A percentile compares a stretch with the other conserved stretches of the same genome.
Conservation (phyloP, 352 stramenopile genomes). For the Blastocystis sp. region DNA sequence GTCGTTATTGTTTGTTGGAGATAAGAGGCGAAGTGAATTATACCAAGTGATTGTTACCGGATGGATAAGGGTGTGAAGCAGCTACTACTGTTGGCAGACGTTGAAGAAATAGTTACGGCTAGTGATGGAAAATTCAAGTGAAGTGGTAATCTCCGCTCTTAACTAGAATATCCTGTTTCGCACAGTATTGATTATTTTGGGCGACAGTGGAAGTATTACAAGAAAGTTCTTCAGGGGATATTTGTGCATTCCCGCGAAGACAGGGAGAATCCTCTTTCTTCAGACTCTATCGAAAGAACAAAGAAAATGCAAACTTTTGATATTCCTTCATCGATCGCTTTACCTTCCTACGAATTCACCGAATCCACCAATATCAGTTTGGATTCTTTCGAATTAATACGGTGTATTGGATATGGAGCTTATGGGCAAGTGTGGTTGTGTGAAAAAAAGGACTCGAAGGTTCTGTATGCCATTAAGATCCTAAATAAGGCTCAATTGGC, state of each 20-base stretch:
- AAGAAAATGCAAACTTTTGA: conserved; percentile 6
- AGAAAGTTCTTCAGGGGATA: neutral
- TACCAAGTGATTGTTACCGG: neutral
- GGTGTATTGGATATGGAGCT: conserved; percentile 64
- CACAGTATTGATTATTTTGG: no score
- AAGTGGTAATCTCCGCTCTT: no score
- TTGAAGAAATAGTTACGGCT: no score
- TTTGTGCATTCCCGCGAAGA: neutral
- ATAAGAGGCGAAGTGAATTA: neutral
- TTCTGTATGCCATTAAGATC: conserved; percentile 67
- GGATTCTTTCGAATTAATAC: conserved; percentile 56
- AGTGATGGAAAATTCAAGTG: no score
- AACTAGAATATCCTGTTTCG: no score
- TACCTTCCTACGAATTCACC: conserved; percentile 41
- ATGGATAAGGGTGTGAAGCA: no score
- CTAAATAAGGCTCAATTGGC: conserved; percentile 20
- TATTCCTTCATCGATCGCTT: neutral
- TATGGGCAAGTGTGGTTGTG: conserved; percentile 65
- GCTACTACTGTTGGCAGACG: no score
- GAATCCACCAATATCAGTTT: neutral
- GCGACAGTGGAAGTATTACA: no score
- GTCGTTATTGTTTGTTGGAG: conserved; percentile 67
- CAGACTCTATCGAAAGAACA: neutral
- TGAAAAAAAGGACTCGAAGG: conserved; percentile 53
- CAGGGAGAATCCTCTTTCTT: neutral